Conservation (phyloP, 1,284 basidiomycete genomes). For the Vanrija sp. region DNA sequence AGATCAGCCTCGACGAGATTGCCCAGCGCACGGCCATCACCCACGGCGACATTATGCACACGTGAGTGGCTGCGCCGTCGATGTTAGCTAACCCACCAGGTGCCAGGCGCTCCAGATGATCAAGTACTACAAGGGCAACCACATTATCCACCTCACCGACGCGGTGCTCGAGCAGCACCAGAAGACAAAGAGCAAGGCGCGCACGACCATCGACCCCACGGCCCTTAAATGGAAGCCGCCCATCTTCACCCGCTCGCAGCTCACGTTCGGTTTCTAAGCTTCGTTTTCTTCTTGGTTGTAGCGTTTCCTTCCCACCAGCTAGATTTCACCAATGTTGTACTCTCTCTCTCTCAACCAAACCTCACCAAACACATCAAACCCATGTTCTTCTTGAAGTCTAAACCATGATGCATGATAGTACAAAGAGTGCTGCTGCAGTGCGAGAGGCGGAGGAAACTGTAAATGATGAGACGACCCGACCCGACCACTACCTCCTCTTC, state of each 20-base stretch:
- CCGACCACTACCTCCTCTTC: constrained; percentile 10
- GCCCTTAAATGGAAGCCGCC: constrained; percentile 88
- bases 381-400: too few species aligned
- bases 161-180: constrained; percentile 86
- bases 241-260: constrained; percentile 81
- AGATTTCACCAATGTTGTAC: too few species aligned
- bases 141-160: constrained; percentile 89
- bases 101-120: constrained; percentile 92
- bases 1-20: constrained; percentile 92
- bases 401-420: constrained; percentile 12
- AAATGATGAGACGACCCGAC: neutral
- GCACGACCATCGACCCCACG: constrained; percentile 74
- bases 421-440: constrained; percentile 2
- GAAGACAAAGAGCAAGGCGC: constrained; percentile 74
- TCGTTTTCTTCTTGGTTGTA: neutral
- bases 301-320: too few species aligned
- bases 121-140: constrained; percentile 93
- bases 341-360: too few species aligned
- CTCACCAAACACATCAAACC: too few species aligned
- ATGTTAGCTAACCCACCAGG: constrained; percentile 50
- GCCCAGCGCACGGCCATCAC: constrained; percentile 95
- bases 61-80: constrained; percentile 56
- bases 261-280: constrained; percentile 75
- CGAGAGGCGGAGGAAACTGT: neutral
- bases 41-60: constrained; percentile 96